Base-by-base conservation (phyloP, 495 filamentous ascomycete genomes). In the Annulohypoxylon nitens region DNA sequence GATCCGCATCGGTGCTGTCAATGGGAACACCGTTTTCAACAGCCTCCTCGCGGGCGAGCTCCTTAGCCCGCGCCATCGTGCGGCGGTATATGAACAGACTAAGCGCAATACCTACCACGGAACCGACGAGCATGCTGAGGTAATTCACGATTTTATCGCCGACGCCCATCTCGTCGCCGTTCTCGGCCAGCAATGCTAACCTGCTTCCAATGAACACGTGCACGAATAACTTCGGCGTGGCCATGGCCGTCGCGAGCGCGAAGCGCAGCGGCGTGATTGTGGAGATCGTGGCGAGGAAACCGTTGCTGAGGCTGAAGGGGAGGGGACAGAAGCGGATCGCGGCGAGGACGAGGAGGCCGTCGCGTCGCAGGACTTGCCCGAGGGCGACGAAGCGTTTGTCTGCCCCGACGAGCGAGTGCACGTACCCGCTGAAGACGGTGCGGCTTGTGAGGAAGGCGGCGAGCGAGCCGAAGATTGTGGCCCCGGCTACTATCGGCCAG, bases 301-400 rank as follows among this genome's bases (percentile, higher is more conserved):
- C 96, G 76, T 99, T 99, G 75, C 92, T 94, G 64, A 98, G 83
- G 23, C 93, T 95, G 78, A 97, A 99, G n/a, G 96, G 96, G 67
- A 98, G 80, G 23, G 96, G 96, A 68, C 96, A 98, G 39, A 98
- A 83, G 33, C 96, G 86, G 64, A 99, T 97, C 93, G 97, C 97
- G 73, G 91, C 90, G 34, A 99, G 85, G 16, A 98, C 86, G 70
- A 94, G 93, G 43, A 99, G 78, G 0, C 96, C 97, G 77, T 99
- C 96, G 74, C 93, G 90, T 47, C 91, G 86, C 26, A 92, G 82
- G 30, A 88, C 88, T 69, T 87, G 83, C 43, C 87, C 87, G 2
- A 90, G 77, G 8, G 89, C 88, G 12, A 90, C 82, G 67, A 90
- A 90, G 39, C 94, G 86, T 76, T 88, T 91, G 81, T 99, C 96